Base-by-base conservation (phyloP, 495 filamentous ascomycete genomes). In the Neurospora intermedia region DNA sequence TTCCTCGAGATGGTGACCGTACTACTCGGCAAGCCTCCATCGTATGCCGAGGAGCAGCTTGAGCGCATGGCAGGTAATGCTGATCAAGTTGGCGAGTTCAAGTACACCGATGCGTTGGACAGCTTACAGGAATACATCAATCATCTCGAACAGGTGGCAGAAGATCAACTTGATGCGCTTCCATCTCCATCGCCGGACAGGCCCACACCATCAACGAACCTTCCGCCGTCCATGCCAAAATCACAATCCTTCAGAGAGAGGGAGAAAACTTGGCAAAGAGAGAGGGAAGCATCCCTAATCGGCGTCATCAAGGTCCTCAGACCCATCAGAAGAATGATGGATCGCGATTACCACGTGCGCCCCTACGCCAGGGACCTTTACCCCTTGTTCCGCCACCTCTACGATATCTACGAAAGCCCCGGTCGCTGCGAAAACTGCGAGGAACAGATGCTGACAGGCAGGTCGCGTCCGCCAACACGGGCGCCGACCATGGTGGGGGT, bases 1-100 rank as follows among this genome's bases (percentile, higher is more conserved):
- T 85, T 78, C 70, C 80, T 87, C 4, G 85, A 87, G 73, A 82
- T 84, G 62, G 77, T 79, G 9, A 83, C 80, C 18, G 77, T 82
- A 0, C 71, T 84, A 9, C 78, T 83, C 69, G 82, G 82, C 35
- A 75, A 77, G 39, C 73, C 73, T 16, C 72, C 78, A 15, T 31
- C 11, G 1, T 80, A 77, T 43, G 78, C 78, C 3, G 78, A 81
- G 70, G 73, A 77, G 16, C 76, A 77, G 40, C 75, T 81, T 10
- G 31, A 42, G 48, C 43, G 20, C 20, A 31, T 38, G 73, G 54
- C 6, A 35, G 41, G 40, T 69, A 43, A 27, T n/a, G 72, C 45
- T 4, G 0, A 48, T 15, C 20, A 27, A 4, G n/a, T 10, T 16
- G 46, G 40, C 35, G 74, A 77, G 9, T 80, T 80, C 76, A 77